Evolutionary conservation across 306 rosid genomes (phyloP), one percentile per base, ranked within the genome.

Genomic region (Quercus parvula): DNA sequence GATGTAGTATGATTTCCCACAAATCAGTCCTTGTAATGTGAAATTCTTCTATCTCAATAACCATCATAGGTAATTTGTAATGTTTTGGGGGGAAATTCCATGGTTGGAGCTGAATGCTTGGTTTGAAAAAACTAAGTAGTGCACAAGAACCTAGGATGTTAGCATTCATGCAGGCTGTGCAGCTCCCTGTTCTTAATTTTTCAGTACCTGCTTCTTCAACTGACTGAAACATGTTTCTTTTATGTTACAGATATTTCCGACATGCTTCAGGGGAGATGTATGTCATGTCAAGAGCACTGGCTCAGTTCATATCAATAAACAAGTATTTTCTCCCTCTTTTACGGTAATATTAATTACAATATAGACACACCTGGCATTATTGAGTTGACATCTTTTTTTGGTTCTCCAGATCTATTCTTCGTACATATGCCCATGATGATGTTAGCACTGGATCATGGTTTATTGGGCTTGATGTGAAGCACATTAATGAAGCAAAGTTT

Each of bases 391-490:
- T 77, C 67, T 38, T 85, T 75, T 7, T 68, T 56, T 52, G 63
- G 70, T 78, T 79, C 28, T 79, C 70, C 86, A 92, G 97, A 83
- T 54, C 75, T 75, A 77, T 84, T 81, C 91, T 92, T 76, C 92
- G 88, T 77, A 82, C 89, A 55, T 90, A 88, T 84, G 91, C 94
- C 64, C 91, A 88, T 5, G 94, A 90, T 69, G 94, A 90, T 85
- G 77, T 88, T 74, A 90, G 90, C 77, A 79, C 84, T 10, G 97
- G 94, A 75, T 90, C 97, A 49, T 89, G 94, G 97, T 90, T 92
- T 86, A 85, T 92, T 81, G 97, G 94, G 67, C 85, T 92, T 64
- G 92, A 90, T 25, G 92, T 88, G 77, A 74, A 76, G 74, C 89
- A 89, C 84, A 27, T 85, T 11, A 84, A 85, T 77, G 91, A 92